phyloP scores from a whole-genome alignment of 2,329 filamentous ascomycete genomes.

The Diaporthe amygdali region DNA sequence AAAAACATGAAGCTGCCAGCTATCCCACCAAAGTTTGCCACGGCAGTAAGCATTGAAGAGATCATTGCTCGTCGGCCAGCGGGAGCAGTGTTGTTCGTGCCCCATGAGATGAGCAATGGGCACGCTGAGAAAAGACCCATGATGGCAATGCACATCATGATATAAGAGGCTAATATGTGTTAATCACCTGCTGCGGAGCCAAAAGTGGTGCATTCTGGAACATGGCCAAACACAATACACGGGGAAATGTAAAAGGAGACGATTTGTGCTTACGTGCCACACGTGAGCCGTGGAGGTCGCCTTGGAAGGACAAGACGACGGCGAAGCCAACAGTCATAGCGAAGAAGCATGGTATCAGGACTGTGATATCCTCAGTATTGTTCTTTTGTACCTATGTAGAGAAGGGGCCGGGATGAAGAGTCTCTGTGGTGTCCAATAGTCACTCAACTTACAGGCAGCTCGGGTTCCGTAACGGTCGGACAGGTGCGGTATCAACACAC shows the following conservation, averaged over 20 bases:
- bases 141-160: not conserved
- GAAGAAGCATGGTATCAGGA: not conserved
- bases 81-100: slow-evolving; percentile 1
- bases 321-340: not conserved
- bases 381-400: not conserved
- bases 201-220: too few relatives aligned
- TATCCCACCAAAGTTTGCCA: slow-evolving; percentile 6
- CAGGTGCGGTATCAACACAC: not conserved
- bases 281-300: not conserved
- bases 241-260: too few relatives aligned
- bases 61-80: slow-evolving; percentile 1
- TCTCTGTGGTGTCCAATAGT: not conserved
- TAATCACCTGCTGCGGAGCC: too few relatives aligned
- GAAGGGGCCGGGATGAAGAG: not conserved
- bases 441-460: not conserved
- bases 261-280: too few relatives aligned
- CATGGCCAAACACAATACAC: too few relatives aligned
- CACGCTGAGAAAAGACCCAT: not conserved
- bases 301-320: not conserved
- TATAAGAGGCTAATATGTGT: too few relatives aligned
- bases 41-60: not conserved
- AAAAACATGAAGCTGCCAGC: slow-evolving; percentile 12
- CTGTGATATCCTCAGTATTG: not conserved
- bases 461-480: not conserved
- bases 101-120: not conserved